These are phyloP conservation scores for Albophoma yamanashiensis DNA, from an alignment of 2,329 filamentous ascomycete genomes.

Conservation along the genomic window DNA sequence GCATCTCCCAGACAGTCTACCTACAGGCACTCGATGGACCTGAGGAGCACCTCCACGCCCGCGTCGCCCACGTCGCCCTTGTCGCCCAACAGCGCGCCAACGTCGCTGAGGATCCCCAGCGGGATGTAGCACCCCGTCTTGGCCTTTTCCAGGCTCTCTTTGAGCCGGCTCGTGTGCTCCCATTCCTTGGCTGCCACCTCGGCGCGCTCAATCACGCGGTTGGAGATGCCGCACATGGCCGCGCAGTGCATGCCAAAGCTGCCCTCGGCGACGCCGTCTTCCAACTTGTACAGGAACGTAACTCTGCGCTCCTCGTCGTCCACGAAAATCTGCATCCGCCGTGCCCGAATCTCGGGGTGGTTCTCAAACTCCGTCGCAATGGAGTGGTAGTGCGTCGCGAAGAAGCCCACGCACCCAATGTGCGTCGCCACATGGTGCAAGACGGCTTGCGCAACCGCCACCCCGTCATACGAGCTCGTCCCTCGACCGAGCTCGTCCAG, in stretches of 20 bases:
- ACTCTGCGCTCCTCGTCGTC: slow-evolving; percentile 75
- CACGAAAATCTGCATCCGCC: slow-evolving; percentile 90
- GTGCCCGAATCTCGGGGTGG: slow-evolving; percentile 78
- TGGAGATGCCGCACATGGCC: slow-evolving; percentile 90
- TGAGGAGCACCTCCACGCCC: slow-evolving; percentile 48
- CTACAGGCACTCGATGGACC: slow-evolving; percentile 48
- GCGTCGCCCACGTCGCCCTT: slow-evolving; percentile 35
- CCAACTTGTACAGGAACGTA: slow-evolving; percentile 93
- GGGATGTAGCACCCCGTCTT: slow-evolving; percentile 74
- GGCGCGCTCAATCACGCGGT: slow-evolving; percentile 71
- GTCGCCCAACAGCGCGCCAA: slow-evolving; percentile 64
- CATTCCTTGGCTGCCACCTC: slow-evolving; percentile 84
- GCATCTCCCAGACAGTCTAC: slow-evolving; percentile 14
- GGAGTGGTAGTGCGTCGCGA: slow-evolving; percentile 95
- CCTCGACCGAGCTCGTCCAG: slow-evolving; percentile 93
- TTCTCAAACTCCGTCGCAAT: slow-evolving; percentile 81
- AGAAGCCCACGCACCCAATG: slow-evolving; percentile 89
- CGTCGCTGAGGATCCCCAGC: slow-evolving; percentile 77
- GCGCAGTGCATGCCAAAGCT: slow-evolving; percentile 99
- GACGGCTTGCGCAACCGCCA: slow-evolving; percentile 92
- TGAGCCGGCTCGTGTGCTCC: slow-evolving; percentile 88
- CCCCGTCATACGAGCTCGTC: slow-evolving; percentile 90
- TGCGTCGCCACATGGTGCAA: slow-evolving; percentile 93
- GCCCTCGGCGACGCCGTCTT: slow-evolving; percentile 87
- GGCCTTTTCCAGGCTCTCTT: slow-evolving; percentile 75